A percentile compares a stretch with the other conserved stretches of the same genome.
These are phyloP conservation scores for Diddensiella transvaalensis DNA, from an alignment of 805 yeast genomes.

Conservation along the genomic window DNA sequence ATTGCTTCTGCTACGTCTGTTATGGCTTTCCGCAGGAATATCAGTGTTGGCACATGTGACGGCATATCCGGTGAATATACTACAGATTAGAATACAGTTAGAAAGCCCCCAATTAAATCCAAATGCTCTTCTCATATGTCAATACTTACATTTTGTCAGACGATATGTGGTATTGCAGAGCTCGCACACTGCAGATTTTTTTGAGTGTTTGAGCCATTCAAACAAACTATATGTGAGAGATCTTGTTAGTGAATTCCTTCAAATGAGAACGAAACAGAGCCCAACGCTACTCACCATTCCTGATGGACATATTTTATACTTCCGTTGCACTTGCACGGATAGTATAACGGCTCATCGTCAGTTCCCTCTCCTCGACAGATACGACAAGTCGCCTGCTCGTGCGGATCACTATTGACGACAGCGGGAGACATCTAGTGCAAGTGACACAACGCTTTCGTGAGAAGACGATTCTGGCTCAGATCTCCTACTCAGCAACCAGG, in stretches of 20 bases:
- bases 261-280: too few relatives aligned
- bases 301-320: conserved; percentile 91
- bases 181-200: conserved; percentile 70
- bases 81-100: background rate
- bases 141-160: conserved; percentile 46
- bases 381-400: conserved; percentile 57
- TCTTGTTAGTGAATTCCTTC: background rate
- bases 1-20: conserved; percentile 18
- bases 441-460: too few relatives aligned
- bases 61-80: conserved; percentile 67
- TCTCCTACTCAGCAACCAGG: too few relatives aligned
- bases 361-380: conserved; percentile 94
- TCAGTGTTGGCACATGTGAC: conserved; percentile 49
- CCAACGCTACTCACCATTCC: conserved; percentile 50
- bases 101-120: background rate
- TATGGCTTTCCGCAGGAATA: conserved; percentile 43
- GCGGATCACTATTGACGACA: background rate
- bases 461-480: too few relatives aligned
- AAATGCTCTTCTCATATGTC: too few relatives aligned
- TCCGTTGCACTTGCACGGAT: conserved; percentile 93
- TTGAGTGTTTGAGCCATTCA: conserved; percentile 79
- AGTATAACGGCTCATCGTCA: conserved; percentile 69
- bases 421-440: too few relatives aligned
- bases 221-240: conserved; percentile 45
- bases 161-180: conserved; percentile 76